phyloP scores from a whole-genome alignment of 805 yeast genomes.

The Kodamaea nitidulidarum region DNA sequence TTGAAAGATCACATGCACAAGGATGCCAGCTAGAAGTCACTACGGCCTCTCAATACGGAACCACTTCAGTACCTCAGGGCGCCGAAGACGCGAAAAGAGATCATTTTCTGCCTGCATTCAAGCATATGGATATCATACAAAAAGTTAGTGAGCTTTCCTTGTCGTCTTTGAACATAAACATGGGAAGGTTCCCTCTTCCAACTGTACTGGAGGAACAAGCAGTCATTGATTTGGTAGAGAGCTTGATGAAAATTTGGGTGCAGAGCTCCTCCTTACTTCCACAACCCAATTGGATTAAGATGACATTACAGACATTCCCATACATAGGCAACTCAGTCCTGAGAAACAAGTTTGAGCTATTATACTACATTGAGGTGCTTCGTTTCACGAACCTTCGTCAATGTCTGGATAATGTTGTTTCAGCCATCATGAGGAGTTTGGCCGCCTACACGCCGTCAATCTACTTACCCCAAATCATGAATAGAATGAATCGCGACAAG shows the following conservation, averaged over 20 bases:
- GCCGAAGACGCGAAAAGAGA: too few species aligned
- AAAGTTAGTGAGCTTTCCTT: constrained; percentile 6
- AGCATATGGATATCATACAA: background rate
- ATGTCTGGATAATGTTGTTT: constrained; percentile 21
- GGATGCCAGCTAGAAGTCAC: too few species aligned
- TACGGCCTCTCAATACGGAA: too few species aligned
- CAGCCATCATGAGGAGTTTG: constrained; percentile 22
- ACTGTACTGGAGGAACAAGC: constrained; percentile 19
- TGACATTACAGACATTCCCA: constrained; percentile 35
- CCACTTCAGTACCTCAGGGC: too few species aligned
- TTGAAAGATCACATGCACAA: too few species aligned
- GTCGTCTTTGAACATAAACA: constrained; percentile 21
- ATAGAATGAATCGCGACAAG: constrained; percentile 14
- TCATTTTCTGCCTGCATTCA: too few species aligned
- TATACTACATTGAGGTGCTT: constrained; percentile 24
- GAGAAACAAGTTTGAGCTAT: constrained; percentile 31
- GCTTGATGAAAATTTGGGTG: constrained; percentile 30
- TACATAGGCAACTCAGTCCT: constrained; percentile 37
- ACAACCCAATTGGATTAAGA: constrained; percentile 31
- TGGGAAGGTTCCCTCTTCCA: constrained; percentile 35
- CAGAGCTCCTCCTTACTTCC: constrained; percentile 14
- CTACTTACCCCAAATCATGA: constrained; percentile 23
- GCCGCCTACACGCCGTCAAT: constrained; percentile 22
- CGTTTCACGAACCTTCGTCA: constrained; percentile 17
- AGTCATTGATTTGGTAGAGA: constrained; percentile 23